Evolutionary conservation across 768 basidiomycete genomes (phyloP), one percentile per base, ranked within the genome.

Genomic region (Lentinula detonsa): DNA sequence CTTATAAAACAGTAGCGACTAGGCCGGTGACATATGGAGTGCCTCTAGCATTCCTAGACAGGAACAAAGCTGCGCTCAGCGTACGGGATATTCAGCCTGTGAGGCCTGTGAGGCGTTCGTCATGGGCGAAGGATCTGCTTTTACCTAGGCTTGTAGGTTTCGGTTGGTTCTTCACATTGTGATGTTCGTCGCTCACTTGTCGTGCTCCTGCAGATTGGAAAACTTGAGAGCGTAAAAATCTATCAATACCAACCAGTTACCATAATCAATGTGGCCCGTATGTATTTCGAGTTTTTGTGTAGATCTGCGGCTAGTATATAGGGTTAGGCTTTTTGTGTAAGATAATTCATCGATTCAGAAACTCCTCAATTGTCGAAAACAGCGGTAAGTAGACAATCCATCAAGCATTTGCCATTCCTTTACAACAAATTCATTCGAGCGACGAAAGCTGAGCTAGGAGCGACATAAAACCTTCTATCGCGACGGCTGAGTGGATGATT

Each of bases 21-120:
- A 94, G 95, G 93, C 94, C 10, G 85, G 86, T 52, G 76, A 75
- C 50, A 88, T 84, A n/a, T 98, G 95, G 95, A 75, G 73, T 53
- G 63, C 67, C 23, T 73, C 87, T 54, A 91, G 91, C 34, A 81
- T 88, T 57, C 91, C 90, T 16, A 94, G 94, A 56, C 94, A 95
- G 75, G 85, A 84, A 16, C 83, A 89, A 71, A 93, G 90, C 71
- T 97, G 95, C 67, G 91, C 91, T 15, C 76, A 85, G 65, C 80
- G 82, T 65, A 98, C 95, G 13, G 93, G 93, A 43, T 86, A 85
- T 71, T 76, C 88, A 28, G 90, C 88, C 4, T 98, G 95, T 65
- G 80, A 86, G 57, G 90, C 88, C 4, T 98, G 95, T 65, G 80
- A 86, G 56, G 84, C 85, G 13, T 98, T 86, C 70, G 87, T 97